A percentile compares a stretch with the other conserved stretches of the same genome.
Evolutionary conservation across 371 early-diverging fungal genomes (phyloP).

Genomic region (Haplosporangium sp.): DNA sequence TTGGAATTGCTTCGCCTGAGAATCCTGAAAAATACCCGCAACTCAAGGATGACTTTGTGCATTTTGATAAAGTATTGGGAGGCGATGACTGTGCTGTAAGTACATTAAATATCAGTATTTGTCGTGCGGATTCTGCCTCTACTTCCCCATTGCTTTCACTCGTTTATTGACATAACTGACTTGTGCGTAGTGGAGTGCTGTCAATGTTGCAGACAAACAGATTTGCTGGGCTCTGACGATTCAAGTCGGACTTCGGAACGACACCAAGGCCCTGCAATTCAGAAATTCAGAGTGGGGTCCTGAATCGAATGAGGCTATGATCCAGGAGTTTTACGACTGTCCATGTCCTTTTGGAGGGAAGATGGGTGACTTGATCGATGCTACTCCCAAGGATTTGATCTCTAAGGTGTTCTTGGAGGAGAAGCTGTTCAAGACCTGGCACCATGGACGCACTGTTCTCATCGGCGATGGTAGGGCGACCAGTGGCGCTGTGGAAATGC

Average conservation of each 20-base stretch:
- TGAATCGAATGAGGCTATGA: constrained; percentile 13
- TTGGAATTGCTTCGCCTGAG: constrained; percentile 10
- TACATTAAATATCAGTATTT: no score
- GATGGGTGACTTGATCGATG: constrained; percentile 13
- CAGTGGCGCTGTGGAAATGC: neutral
- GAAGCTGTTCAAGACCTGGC: constrained; percentile 25
- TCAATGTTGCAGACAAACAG: constrained; percentile 18
- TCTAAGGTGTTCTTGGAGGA: constrained; percentile 18
- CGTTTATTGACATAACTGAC: no score
- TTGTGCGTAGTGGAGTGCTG: constrained; percentile 9
- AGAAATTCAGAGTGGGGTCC: constrained; percentile 33
- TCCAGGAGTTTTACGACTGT: constrained; percentile 3
- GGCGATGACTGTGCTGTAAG: neutral
- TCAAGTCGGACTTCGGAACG: constrained; percentile 7
- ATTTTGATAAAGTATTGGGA: constrained; percentile 12
- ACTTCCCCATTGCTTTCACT: no score
- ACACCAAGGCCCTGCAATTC: constrained; percentile 12
- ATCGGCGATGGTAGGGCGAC: constrained; percentile 25
- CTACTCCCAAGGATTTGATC: constrained; percentile 14
- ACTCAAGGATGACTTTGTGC: constrained; percentile 6
- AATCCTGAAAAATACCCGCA: constrained; percentile 18
- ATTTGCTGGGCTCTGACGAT: constrained; percentile 8
- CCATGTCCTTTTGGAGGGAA: constrained; percentile 7
- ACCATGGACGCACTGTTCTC: constrained; percentile 13
- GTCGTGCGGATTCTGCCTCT: no score